These are phyloP conservation scores for Sporobolomyces pararoseus DNA, from an alignment of 768 basidiomycete genomes.

Conservation along the genomic window DNA sequence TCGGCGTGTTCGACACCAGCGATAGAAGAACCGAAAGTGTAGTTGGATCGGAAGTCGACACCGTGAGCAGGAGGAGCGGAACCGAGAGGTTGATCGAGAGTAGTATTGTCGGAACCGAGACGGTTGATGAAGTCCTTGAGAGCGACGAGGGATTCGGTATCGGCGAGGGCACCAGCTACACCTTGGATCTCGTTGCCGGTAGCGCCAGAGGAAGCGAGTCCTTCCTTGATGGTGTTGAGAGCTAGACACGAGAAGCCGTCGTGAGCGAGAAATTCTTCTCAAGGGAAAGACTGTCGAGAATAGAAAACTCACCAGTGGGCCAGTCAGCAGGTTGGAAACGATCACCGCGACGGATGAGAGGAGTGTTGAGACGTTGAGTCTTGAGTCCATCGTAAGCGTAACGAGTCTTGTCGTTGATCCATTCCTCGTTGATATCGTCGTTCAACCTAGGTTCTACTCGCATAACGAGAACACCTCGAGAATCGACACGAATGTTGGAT, in stretches of 20 bases:
- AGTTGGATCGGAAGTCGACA: conserved; percentile 89
- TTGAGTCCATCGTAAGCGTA: conserved; percentile 92
- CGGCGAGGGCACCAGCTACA: conserved; percentile 84
- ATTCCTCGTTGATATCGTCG: conserved; percentile 98
- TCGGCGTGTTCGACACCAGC: conserved; percentile 87
- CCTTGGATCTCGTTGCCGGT: conserved; percentile 89
- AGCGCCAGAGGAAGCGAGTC: conserved; percentile 73
- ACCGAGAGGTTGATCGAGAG: conserved; percentile 70
- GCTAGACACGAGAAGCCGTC: conserved; percentile 54
- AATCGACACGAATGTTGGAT: conserved; percentile 93
- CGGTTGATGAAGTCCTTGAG: conserved; percentile 89
- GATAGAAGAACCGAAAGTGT: conserved; percentile 91
- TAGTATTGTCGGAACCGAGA: conserved; percentile 89
- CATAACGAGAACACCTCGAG: conserved; percentile 93
- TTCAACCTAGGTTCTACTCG: conserved; percentile 92
- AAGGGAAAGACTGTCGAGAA: background rate
- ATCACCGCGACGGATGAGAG: conserved; percentile 84
- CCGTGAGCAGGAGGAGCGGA: conserved; percentile 65
- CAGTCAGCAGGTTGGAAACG: conserved; percentile 84
- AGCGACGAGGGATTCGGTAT: conserved; percentile 87
- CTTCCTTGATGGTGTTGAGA: conserved; percentile 69
- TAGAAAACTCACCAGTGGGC: conserved; percentile 56
- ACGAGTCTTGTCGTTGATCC: conserved; percentile 98
- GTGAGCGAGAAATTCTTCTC: background rate
- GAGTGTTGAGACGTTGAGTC: conserved; percentile 90